phyloP scores from a whole-genome alignment of 2,329 filamentous ascomycete genomes.

The Mycosphaerella arachidis region DNA sequence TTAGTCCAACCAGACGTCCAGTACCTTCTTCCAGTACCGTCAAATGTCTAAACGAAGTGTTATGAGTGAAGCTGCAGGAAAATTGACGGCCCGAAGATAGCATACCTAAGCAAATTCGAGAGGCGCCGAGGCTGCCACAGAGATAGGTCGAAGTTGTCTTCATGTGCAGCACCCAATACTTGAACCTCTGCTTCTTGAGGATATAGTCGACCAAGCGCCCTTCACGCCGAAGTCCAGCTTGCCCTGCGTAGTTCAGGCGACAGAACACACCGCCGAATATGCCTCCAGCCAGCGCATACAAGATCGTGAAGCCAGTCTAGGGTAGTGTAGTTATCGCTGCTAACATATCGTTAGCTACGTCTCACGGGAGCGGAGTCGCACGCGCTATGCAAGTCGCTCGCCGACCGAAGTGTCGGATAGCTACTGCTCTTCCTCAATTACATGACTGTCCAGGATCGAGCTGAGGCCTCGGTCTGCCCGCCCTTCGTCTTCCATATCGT shows the following conservation, averaged over 20 bases:
- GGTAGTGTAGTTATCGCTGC: constrained; percentile 54
- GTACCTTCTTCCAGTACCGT: constrained; percentile 52
- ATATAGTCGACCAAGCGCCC: constrained; percentile 34
- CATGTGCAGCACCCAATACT: constrained; percentile 36
- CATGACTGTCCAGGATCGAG: constrained; percentile 40
- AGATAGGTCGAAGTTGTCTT: constrained; percentile 46
- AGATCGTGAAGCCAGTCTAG: constrained; percentile 61
- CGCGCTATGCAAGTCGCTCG: constrained; percentile 51
- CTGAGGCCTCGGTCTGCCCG: constrained; percentile 25
- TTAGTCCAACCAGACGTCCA: constrained; percentile 48
- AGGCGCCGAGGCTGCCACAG: constrained; percentile 48
- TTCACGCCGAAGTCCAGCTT: constrained; percentile 51
- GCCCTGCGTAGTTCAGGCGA: constrained; percentile 52
- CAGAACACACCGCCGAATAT: constrained; percentile 58
- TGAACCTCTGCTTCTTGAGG: constrained; percentile 33
- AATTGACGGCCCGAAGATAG: no score
- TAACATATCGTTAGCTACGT: neutral
- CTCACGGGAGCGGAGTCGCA: neutral
- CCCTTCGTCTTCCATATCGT: constrained; percentile 26
- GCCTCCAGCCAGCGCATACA: constrained; percentile 47
- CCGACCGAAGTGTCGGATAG: constrained; percentile 46
- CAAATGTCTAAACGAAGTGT: constrained; percentile 35
- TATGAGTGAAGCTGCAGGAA: neutral
- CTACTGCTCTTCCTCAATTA: constrained; percentile 48
- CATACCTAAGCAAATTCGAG: constrained; percentile 52